Base-by-base conservation (phyloP, 2,329 filamentous ascomycete genomes). In the Cryphonectria japonica region DNA sequence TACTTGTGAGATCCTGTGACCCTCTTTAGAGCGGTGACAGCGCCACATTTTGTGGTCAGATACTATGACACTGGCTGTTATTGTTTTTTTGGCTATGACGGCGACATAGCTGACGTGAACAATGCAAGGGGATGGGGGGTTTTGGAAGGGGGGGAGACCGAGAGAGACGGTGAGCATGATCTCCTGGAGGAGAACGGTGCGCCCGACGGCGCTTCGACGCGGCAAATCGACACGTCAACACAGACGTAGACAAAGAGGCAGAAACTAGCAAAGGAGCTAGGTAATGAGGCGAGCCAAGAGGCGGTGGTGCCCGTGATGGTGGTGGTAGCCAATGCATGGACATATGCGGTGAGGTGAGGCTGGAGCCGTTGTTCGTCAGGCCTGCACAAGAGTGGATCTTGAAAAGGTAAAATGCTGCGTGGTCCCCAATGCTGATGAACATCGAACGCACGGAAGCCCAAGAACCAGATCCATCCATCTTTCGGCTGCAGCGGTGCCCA, bases 281-380 rank as follows among this genome's bases (percentile, higher is more conserved):
- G 46, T 26, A 57, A 37, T 32, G 52, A 69, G 68, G 50, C 64
- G 66, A 43, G 69, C 60, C 68, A 66, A 69, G 63, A 43, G 71
- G 69, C 69, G 66, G 69, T 69, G 63, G 63, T 73, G 69, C 61
- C 37, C 41, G 61, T 46, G 41, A 34, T 29, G 43, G 41, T 69
- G 71, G 43, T 63, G 32, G 19, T 19, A 50, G 41, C n/a, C 57
- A 26, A 26, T 62, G 67, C 69, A 73, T 46, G 61, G 37, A 64
- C 61, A 64, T 67, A 68, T 69, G 68, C 71, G 71, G 71, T 73
- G 71, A 71, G 71, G 61, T 71, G 71, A 73, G 69, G 71, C 69
- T 71, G 64, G 65, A 67, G 57, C 39, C 59, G 67, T 63, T 63
- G 67, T 37, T 62, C 65, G 52, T 59, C 71, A 72, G 65, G 65